phyloP scores from a whole-genome alignment of 768 basidiomycete species.

The Tulasnella sp. region DNA sequence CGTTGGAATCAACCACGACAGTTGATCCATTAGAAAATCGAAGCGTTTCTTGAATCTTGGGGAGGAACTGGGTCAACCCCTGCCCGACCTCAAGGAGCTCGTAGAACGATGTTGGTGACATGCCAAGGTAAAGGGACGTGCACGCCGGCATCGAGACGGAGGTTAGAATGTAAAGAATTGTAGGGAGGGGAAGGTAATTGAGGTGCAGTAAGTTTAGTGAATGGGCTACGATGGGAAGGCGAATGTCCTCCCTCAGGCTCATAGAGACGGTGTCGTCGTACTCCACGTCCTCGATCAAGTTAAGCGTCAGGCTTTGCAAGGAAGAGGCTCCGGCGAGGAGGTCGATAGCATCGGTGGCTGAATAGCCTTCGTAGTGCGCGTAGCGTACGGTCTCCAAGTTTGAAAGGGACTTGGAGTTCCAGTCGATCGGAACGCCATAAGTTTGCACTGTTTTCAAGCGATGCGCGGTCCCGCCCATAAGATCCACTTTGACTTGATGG shows the following conservation, averaged over 20 bases:
- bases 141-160: neutral
- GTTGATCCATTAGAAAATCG: neutral
- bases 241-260: neutral
- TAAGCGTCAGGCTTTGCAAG: neutral
- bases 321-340: neutral
- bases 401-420: neutral
- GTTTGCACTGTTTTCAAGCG: neutral
- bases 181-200: neutral
- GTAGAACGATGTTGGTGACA: neutral
- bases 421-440: neutral
- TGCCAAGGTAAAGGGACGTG: neutral
- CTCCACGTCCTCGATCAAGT: too few species aligned
- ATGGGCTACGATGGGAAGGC: neutral
- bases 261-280: neutral
- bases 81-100: neutral
- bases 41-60: neutral
- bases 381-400: neutral
- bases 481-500: neutral
- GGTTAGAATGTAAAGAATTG: neutral
- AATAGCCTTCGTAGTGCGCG: neutral
- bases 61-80: neutral
- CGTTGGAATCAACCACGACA: neutral
- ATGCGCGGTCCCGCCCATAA: neutral
- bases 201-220: neutral
- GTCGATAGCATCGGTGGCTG: neutral